Percentiles rank a stretch among this genome's conserved stretches.
These are phyloP conservation scores for Cucurbita argyrosperma DNA, from an alignment of 306 rosid species.

Conservation along the genomic window DNA sequence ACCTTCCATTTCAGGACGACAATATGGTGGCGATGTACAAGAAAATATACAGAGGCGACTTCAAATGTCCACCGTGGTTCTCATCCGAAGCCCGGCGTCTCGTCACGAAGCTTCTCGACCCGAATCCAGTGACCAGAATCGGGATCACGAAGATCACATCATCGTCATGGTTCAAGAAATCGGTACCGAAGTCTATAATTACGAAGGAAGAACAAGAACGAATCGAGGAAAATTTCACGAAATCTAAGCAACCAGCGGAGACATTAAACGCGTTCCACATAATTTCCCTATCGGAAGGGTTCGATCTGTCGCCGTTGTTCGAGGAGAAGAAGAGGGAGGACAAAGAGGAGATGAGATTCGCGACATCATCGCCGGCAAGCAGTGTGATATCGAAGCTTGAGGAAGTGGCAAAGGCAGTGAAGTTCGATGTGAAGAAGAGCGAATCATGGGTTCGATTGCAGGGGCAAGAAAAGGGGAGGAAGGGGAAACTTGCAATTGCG, in stretches of 20 bases:
- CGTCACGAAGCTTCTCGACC: slow-evolving; percentile 60
- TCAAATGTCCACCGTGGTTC: slow-evolving; percentile 89
- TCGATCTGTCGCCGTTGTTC: slow-evolving; percentile 48
- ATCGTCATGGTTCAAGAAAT: slow-evolving; percentile 56
- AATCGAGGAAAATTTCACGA: slow-evolving; percentile 16
- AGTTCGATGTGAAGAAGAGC: slow-evolving; percentile 42
- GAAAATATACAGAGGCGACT: slow-evolving; percentile 76
- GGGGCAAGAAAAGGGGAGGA: slow-evolving; percentile 41
- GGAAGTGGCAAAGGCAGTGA: slow-evolving; percentile 43
- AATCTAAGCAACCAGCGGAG: slow-evolving; percentile 17
- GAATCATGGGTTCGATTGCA: slow-evolving; percentile 38
- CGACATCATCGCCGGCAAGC: slow-evolving; percentile 47
- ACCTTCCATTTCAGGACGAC: slow-evolving; percentile 77
- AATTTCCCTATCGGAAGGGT: slow-evolving; percentile 46
- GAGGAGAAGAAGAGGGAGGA: slow-evolving; percentile 52
- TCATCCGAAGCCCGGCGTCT: slow-evolving; percentile 54
- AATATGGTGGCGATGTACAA: slow-evolving; percentile 63
- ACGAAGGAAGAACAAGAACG: slow-evolving; percentile 18
- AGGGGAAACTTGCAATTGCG: slow-evolving; percentile 41
- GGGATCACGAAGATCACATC: slow-evolving; percentile 46
- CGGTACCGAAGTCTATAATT: slow-evolving; percentile 25
- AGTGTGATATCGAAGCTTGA: slow-evolving; percentile 57
- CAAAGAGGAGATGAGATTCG: slow-evolving; percentile 55
- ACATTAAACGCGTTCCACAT: slow-evolving; percentile 77
- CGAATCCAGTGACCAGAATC: slow-evolving; percentile 51